Base-by-base conservation (phyloP, 1,139 yeast genomes). In the Suhomyces bribrorum region DNA sequence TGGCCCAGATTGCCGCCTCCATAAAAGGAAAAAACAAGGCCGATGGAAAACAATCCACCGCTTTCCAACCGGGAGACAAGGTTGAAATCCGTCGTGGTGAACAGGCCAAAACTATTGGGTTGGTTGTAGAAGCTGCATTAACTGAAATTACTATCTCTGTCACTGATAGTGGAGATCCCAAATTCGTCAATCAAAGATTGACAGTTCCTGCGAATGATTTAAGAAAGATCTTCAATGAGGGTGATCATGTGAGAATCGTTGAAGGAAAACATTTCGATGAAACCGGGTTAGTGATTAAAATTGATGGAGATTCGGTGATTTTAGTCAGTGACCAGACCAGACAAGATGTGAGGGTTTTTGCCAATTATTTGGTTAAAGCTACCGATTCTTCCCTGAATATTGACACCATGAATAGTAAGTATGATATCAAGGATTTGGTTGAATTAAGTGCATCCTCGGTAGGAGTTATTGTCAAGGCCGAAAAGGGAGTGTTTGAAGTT, bases 171-270 rank as follows among this genome's bases (percentile, higher is more conserved):
- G 81, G 78, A 14, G 78, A 75, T 43, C 70, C 75, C 37, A 64
- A 61, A 34, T 70, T 69, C 47, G 71, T 65, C 31, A 66, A 75
- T 67, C 73, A 68, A 70, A 61, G 69, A 65, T 57, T 76, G 65
- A 65, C 78, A 44, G 86, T 90, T 32, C 97, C 97, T 17, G 77
- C 84, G 4, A 75, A 77, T 36, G 86, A 88, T 49, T 72, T 92
- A 55, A 79, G 97, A 56, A 92, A 92, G 60, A 81, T 86, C 36
- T 92, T 92, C 62, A 67, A 77, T 37, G 81, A 89, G 37, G 98
- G 98, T 73, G 98, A 92, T 61, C 97, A 92, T 59, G 96, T 94
- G 12, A 82, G 96, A 43, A 95, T 92, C 22, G 79, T 87, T 32
- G 87, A 84, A 57, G 98, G 98, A 56, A 88, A 85, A 56, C 95